phyloP scores from a whole-genome alignment of 768 basidiomycete genomes.

The Boletus patriciae region DNA sequence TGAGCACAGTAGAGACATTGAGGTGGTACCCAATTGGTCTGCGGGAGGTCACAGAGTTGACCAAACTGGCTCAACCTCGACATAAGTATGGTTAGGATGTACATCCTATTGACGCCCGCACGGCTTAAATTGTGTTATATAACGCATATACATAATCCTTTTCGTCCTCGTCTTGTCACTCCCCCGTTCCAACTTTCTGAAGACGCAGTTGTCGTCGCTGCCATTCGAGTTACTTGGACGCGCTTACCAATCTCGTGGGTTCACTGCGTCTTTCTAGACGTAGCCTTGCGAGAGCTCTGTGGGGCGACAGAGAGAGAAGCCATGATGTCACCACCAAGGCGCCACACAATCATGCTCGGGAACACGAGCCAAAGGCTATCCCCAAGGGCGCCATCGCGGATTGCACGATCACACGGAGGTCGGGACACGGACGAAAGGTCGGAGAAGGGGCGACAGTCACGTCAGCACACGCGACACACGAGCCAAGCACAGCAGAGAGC shows the following conservation, averaged over 20 bases:
- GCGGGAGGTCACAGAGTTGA: too few species aligned
- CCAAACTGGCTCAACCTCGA: too few species aligned
- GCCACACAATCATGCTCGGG: constrained; percentile 58
- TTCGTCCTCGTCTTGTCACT: too few species aligned
- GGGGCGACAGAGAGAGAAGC: constrained; percentile 39
- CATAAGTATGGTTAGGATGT: too few species aligned
- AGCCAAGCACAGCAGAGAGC: neutral
- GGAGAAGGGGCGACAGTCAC: too few species aligned
- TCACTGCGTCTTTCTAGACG: constrained; percentile 34
- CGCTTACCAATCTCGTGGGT: neutral
- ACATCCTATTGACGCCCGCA: too few species aligned
- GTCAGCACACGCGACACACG: constrained; percentile 7
- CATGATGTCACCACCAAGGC: constrained; percentile 63
- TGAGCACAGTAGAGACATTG: too few species aligned
- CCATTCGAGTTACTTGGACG: neutral
- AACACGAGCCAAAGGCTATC: constrained; percentile 77
- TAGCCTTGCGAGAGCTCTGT: constrained; percentile 27
- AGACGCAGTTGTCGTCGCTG: neutral
- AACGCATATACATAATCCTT: neutral
- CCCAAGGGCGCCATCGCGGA: neutral
- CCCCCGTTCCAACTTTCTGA: neutral
- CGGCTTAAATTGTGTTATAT: neutral
- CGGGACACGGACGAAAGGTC: neutral
- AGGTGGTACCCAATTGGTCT: too few species aligned
- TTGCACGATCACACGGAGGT: neutral